phyloP scores from a whole-genome alignment of 495 filamentous ascomycete genomes.

The Pseudevernia furfuracea region DNA sequence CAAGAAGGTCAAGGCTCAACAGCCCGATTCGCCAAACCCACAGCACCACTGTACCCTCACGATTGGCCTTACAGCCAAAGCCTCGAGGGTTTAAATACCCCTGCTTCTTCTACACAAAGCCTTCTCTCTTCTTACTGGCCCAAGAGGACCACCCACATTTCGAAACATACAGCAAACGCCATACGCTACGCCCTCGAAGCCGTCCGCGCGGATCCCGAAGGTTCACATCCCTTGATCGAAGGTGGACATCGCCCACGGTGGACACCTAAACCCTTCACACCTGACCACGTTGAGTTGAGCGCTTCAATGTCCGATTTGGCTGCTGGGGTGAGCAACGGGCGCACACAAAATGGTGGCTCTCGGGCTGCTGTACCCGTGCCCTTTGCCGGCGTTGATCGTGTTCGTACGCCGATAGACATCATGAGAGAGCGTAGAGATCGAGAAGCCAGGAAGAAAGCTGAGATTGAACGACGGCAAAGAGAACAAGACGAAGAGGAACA shows the following conservation, averaged over 20 bases:
- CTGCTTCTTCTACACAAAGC: conserved; percentile 22
- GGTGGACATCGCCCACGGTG: conserved; percentile 18
- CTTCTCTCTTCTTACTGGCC: conserved; percentile 42
- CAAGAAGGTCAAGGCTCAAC: conserved; percentile 1
- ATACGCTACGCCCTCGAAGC: conserved; percentile 89
- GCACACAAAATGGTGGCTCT: conserved; percentile 43
- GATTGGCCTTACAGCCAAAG: conserved; percentile 22
- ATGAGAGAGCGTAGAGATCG: conserved; percentile 65
- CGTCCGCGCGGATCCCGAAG: conserved; percentile 44
- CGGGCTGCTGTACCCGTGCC: conserved; percentile 41
- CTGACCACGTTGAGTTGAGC: conserved; percentile 82
- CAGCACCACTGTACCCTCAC: conserved; percentile 31
- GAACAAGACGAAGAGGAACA: conserved; percentile 50
- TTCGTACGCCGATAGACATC: conserved; percentile 58
- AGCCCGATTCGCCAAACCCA: conserved; percentile 26
- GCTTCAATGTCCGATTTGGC: conserved; percentile 86
- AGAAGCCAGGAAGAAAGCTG: conserved; percentile 56
- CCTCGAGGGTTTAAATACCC: conserved; percentile 30
- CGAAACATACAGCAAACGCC: conserved; percentile 60
- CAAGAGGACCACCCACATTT: conserved; percentile 50
- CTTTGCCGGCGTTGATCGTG: conserved; percentile 36
- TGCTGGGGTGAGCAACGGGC: conserved; percentile 42
- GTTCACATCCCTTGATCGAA: conserved; percentile 19
- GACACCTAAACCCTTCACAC: conserved; percentile 72
- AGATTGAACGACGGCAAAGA: conserved; percentile 37